A percentile compares a stretch with the other conserved stretches of the same genome.
Conservation (phyloP, 1,284 basidiomycete genomes). For the Leccinum pachyderme region DNA sequence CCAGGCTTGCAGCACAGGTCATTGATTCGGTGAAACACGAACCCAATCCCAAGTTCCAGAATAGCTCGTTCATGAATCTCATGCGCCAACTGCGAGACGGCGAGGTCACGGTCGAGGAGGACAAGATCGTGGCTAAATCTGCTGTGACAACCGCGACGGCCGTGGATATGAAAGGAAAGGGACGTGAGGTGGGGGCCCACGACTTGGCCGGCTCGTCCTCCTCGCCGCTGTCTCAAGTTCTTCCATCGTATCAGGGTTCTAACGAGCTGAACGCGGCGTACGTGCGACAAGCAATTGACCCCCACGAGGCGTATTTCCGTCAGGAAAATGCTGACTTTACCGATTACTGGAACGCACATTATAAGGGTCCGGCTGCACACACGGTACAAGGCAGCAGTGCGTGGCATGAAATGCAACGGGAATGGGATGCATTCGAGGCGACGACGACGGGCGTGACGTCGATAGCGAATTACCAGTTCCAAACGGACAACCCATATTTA, state of each 20-base stretch:
- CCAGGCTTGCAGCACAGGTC: constrained; percentile 71
- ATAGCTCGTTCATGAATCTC: constrained; percentile 84
- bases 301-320: constrained; percentile 66
- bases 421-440: constrained; percentile 84
- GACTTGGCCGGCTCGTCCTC: constrained; percentile 3
- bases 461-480: constrained; percentile 71
- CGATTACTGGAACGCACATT: constrained; percentile 50
- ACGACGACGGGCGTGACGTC: constrained; percentile 61
- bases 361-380: constrained; percentile 17
- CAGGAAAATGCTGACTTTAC: constrained; percentile 70
- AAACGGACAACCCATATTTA: constrained; percentile 80
- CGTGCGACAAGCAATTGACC: constrained; percentile 41
- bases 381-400: constrained; percentile 3
- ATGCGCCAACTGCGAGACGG: constrained; percentile 86
- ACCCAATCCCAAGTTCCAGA: constrained; percentile 83
- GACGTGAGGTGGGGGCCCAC: constrained; percentile 40
- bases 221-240: constrained; percentile 9
- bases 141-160: constrained; percentile 10
- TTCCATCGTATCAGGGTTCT: constrained; percentile 16
- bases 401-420: constrained; percentile 70
- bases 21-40: constrained; percentile 68
- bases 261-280: constrained; percentile 23
- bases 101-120: constrained; percentile 80
- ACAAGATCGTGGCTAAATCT: constrained; percentile 67
- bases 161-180: constrained; percentile 65